phyloP scores from a whole-genome alignment of 352 stramenopile species.

The Phytophthora chlamydospora region DNA sequence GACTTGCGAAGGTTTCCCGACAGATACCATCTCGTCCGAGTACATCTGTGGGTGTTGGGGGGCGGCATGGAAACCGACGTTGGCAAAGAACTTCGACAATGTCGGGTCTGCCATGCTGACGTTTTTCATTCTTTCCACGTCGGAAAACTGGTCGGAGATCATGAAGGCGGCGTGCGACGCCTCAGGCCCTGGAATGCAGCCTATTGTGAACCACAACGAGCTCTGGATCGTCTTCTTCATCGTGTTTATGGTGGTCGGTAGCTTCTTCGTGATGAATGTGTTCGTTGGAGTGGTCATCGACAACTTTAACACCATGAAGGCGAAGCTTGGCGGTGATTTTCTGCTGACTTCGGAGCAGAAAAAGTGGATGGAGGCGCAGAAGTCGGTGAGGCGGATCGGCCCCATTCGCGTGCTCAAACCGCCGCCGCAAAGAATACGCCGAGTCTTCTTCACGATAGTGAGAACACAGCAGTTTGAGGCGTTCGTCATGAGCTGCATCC shows the following conservation, averaged over 20 bases:
- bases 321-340: slow-evolving; percentile 58
- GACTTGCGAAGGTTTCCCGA: slow-evolving; percentile 42
- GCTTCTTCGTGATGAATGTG: slow-evolving; percentile 93
- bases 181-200: slow-evolving; percentile 89
- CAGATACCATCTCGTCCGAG: slow-evolving; percentile 47
- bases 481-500: slow-evolving; percentile 88
- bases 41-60: slow-evolving; percentile 68
- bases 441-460: slow-evolving; percentile 64
- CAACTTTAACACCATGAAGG: slow-evolving; percentile 92
- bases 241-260: slow-evolving; percentile 89
- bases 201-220: slow-evolving; percentile 75
- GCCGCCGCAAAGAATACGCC: slow-evolving; percentile 50
- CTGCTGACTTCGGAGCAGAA: slow-evolving; percentile 88
- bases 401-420: slow-evolving; percentile 57
- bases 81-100: slow-evolving; percentile 84
- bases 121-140: slow-evolving; percentile 93
- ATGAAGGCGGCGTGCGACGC: slow-evolving; percentile 90
- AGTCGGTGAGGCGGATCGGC: slow-evolving; percentile 49
- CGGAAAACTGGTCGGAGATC: slow-evolving; percentile 90
- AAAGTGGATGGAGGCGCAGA: slow-evolving; percentile 85
- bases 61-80: slow-evolving; percentile 44
- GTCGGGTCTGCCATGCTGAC: slow-evolving; percentile 70
- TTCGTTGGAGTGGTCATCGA: slow-evolving; percentile 94
- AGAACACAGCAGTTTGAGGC: slow-evolving; percentile 75
- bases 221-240: slow-evolving; percentile 86